Percentiles rank a stretch among this genome's conserved stretches.
Conservation (phyloP, 1,284 basidiomycete genomes). For the Tilletia setariae region DNA sequence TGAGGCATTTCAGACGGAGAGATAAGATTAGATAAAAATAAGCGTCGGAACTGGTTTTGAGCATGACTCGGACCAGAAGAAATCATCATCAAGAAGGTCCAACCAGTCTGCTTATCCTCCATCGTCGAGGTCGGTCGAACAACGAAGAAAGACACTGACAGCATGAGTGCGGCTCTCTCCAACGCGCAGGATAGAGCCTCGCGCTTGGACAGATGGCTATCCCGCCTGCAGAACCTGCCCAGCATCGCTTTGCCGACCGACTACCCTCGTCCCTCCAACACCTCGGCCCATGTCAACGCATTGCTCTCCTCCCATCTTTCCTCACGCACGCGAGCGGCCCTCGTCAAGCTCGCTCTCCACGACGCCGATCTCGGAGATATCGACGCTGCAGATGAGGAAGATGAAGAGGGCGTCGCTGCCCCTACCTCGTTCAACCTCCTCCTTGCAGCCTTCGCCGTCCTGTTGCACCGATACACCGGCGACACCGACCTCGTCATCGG, state of each 20-base stretch:
- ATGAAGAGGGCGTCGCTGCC: slow-evolving; percentile 26
- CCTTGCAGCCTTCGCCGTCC: slow-evolving; percentile 81
- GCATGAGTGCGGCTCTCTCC: not conserved
- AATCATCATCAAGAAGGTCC: not conserved
- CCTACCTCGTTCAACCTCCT: slow-evolving; percentile 89
- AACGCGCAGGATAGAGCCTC: slow-evolving; percentile 17
- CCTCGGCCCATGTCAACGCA: slow-evolving; percentile 47
- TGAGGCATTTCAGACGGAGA: no score
- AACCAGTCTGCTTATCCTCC: no score
- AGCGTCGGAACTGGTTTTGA: no score
- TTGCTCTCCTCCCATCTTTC: slow-evolving; percentile 42
- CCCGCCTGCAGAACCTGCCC: slow-evolving; percentile 65
- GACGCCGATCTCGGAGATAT: slow-evolving; percentile 67
- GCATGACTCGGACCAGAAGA: no score
- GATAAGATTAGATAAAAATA: no score
- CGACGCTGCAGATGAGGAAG: slow-evolving; percentile 57
- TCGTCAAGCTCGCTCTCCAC: slow-evolving; percentile 64
- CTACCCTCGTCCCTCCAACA: slow-evolving; percentile 74
- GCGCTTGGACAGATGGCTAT: slow-evolving; percentile 43
- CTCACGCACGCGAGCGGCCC: slow-evolving; percentile 33
- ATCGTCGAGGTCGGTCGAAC: no score
- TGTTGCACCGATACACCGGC: slow-evolving; percentile 91
- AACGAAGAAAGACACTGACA: not conserved
- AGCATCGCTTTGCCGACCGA: slow-evolving; percentile 92
- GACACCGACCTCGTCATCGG: slow-evolving; percentile 93